phyloP scores from a whole-genome alignment of 225 moss, liverwort and hornwort genomes.

The Bryum argenteum region DNA sequence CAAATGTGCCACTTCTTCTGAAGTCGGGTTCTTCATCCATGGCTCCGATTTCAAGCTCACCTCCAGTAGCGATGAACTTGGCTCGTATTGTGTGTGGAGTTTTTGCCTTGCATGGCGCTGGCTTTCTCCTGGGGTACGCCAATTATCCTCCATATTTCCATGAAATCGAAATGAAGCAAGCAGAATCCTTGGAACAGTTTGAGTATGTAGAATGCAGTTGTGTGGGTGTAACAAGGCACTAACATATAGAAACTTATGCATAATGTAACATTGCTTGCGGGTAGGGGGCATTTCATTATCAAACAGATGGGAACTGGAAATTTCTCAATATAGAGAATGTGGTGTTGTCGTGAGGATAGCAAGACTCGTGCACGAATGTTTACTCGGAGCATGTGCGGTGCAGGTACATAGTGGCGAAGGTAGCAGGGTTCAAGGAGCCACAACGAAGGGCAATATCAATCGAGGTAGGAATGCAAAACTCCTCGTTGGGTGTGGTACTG shows the following conservation, averaged over 20 bases:
- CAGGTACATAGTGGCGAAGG: slow-evolving; percentile 42
- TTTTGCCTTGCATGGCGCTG: slow-evolving; percentile 49
- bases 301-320: too few species aligned
- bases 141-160: too few species aligned
- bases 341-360: too few species aligned
- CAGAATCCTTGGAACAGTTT: too few species aligned
- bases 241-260: too few species aligned
- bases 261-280: too few species aligned
- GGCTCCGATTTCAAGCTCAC: slow-evolving; percentile 35
- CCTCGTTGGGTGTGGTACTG: slow-evolving; percentile 65
- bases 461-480: slow-evolving; percentile 77
- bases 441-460: slow-evolving; percentile 70
- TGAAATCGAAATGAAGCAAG: too few species aligned
- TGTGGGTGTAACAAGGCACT: too few species aligned
- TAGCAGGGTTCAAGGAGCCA: slow-evolving; percentile 57
- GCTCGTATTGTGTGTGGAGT: slow-evolving; percentile 49
- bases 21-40: slow-evolving; percentile 37
- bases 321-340: too few species aligned
- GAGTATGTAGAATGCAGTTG: too few species aligned
- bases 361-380: too few species aligned
- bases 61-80: slow-evolving; percentile 42
- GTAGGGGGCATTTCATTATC: too few species aligned
- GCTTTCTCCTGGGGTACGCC: slow-evolving; percentile 64
- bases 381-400: slow-evolving; percentile 13
- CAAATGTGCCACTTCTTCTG: slow-evolving; percentile 57